Evolutionary conservation across 345 rosid species (phyloP), one percentile per base, ranked within the genome.

Genomic region (Brassica rapa): DNA sequence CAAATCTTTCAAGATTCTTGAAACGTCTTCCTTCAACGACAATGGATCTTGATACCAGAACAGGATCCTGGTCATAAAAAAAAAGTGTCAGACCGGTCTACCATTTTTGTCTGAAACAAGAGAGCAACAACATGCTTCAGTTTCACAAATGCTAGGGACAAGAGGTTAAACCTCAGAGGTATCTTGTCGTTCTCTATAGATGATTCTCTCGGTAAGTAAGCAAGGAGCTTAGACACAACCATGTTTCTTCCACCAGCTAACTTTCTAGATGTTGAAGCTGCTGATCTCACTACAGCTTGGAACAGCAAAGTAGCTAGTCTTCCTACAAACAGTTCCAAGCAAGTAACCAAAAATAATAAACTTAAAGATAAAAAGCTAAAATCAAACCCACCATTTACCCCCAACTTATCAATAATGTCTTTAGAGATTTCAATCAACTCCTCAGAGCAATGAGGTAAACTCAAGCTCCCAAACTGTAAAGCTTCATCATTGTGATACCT

Each of bases 41-140:
- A 82, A 32, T 2, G 95, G 97, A 68, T 93, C 88, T 29, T 87
- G 86, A 78, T 87, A 87, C 95, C 95, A 93, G 79, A 87, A 77
- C 12, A 88, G 65, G 83, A 91, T 67, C 91, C 97, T 93, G 86
- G 64, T 21, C 39, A 61, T 64, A 59, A 80, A 75, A 64, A 80
- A 75, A 80, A 74, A 80, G 59, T 73, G 79, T 73, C 75, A 74
- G 78, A 80, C 74, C 71, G 59, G 71, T 80, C 71, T 60, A 74
- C 69, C 66, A n/a, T 4, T 49, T 4, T 43, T 79, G 0, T 74
- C 70, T 72, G 73, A 80, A 59, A 59, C 78, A 74, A 66, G 49
- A 73, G 51, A 60, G 79, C 8, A 80, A 5, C 74, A 79, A 79
- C 30, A 79, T 56, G 60, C 59, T 77, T 77, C 59, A 63, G 75